These are phyloP conservation scores for Cryptococcus deneoformans DNA, from an alignment of 1,284 basidiomycete genomes.

Conservation along the genomic window DNA sequence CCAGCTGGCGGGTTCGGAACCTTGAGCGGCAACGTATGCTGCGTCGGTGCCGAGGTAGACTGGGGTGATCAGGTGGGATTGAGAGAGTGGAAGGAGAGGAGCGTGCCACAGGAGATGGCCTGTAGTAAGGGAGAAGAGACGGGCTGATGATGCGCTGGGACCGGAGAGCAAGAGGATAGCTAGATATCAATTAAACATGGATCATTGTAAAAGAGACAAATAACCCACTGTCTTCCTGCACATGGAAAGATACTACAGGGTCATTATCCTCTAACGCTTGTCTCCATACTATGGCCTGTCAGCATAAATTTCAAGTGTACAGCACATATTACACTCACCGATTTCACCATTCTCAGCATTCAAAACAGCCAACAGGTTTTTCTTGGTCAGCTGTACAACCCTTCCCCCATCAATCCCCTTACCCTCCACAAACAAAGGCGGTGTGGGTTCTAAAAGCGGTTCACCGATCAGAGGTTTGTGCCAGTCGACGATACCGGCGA, in stretches of 20 bases:
- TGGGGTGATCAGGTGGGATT: constrained; percentile 53
- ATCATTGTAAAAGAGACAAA: neutral
- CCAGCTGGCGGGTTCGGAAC: constrained; percentile 17
- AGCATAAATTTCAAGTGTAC: neutral
- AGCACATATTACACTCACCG: constrained; percentile 55
- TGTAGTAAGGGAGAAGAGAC: constrained; percentile 63
- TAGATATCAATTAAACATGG: constrained; percentile 31
- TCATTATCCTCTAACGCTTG: constrained; percentile 67
- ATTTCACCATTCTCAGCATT: constrained; percentile 68
- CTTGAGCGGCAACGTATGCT: constrained; percentile 32
- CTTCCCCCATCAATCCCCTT: constrained; percentile 7
- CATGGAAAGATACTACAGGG: constrained; percentile 65
- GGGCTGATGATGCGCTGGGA: constrained; percentile 65
- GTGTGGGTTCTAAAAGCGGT: constrained; percentile 53
- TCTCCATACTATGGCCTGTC: constrained; percentile 67
- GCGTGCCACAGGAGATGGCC: constrained; percentile 71
- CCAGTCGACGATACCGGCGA: constrained; percentile 82
- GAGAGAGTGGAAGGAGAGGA: constrained; percentile 55
- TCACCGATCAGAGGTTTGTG: constrained; percentile 70
- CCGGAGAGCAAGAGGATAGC: constrained; percentile 74
- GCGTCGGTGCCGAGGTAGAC: constrained; percentile 54
- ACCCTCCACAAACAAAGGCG: constrained; percentile 40
- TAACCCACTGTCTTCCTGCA: constrained; percentile 59
- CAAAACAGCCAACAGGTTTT: constrained; percentile 32
- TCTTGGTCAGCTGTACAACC: constrained; percentile 63